A percentile compares a stretch with the other conserved stretches of the same genome.
Evolutionary conservation across 2,329 filamentous ascomycete species (phyloP).

Genomic region (Penicillium sp.): DNA sequence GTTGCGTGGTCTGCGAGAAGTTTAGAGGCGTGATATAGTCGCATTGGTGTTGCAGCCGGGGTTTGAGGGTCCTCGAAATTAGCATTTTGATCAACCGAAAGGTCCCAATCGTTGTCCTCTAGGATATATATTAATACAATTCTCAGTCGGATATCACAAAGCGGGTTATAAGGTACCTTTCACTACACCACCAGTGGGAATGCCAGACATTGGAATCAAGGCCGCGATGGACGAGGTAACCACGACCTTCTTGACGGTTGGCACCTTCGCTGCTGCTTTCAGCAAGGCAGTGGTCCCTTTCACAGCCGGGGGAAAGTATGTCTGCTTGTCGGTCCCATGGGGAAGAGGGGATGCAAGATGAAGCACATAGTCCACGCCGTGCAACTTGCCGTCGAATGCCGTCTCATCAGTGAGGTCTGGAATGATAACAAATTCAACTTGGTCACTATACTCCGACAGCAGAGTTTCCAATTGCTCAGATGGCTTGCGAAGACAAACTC

Average conservation of each 20-base stretch:
- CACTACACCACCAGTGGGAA: slow-evolving; percentile 19
- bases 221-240: slow-evolving; percentile 23
- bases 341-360: slow-evolving; percentile 28
- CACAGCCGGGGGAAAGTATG: slow-evolving; percentile 23
- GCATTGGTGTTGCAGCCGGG: slow-evolving; percentile 14
- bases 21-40: slow-evolving; percentile 27
- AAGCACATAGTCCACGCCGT: slow-evolving; percentile 25
- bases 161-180: slow-evolving; percentile 11
- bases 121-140: neutral
- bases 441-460: slow-evolving; percentile 12
- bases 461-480: slow-evolving; percentile 12
- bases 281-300: slow-evolving; percentile 21
- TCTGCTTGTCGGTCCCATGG: slow-evolving; percentile 15
- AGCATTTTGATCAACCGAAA: slow-evolving; percentile 15
- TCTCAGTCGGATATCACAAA: too few relatives aligned
- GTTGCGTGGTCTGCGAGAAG: slow-evolving; percentile 23
- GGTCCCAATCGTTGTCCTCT: slow-evolving; percentile 27
- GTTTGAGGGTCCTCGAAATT: slow-evolving; percentile 14
- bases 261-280: slow-evolving; percentile 16
- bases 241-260: slow-evolving; percentile 25
- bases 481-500: slow-evolving; percentile 20
- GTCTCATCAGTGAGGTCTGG: slow-evolving; percentile 20
- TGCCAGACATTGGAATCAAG: slow-evolving; percentile 17
- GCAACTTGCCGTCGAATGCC: slow-evolving; percentile 16
- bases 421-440: slow-evolving; percentile 20